Base-by-base conservation (phyloP, 805 yeast genomes). In the Hermanozyma aechmeae region DNA sequence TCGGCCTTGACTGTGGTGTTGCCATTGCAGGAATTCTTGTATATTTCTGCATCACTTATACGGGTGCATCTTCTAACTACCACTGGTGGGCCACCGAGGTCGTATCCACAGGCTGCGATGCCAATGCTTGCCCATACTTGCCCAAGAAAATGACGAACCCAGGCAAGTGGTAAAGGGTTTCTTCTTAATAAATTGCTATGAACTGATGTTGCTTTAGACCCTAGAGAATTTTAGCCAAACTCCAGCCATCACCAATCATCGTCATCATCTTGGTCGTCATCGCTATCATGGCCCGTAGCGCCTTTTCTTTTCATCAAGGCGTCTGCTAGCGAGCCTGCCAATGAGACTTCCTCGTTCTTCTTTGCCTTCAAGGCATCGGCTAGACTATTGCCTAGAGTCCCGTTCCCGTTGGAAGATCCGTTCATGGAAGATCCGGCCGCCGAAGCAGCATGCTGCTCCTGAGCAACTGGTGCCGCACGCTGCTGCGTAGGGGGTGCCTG, bases 321-420 rank as follows among this genome's bases (percentile, higher is more conserved):
- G 35, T 82, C 84, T 1, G 95, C 95, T 34, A 86, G 61, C 5
- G 89, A 86, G n/a, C 85, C 87, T 9, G 89, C 92, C 42, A 83
- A 61, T 1, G 63, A 55, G 11, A 59, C 58, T 35, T 76, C 83
- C 32, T 71, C 79, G 32, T 68, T 68, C 40, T 75, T 68, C 55
- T 75, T 76, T 13, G 76, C 74, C 53, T 61, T 64, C 40, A 80
- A 51, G 0, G 87, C 87, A 29, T 74, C 77, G 1, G 87, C 87
- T 16, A 79, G 54, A 0, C 84, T 81, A 31, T 68, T 63, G 4
- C 69, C 69, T 10, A 71, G 42, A 19, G 45, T 41, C 11, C 51
- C 51, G 16, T 40, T 44, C 3, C 55, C 48, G 18, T 50, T 42
- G n/a, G n/a, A 7, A 10, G 20, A 10, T 17, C 20, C 9, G 9